Percentiles rank a stretch among this genome's conserved stretches.
Conservation (phyloP, 225 moss, liverwort and hornwort genomes). For the Marchantia paleacea region DNA sequence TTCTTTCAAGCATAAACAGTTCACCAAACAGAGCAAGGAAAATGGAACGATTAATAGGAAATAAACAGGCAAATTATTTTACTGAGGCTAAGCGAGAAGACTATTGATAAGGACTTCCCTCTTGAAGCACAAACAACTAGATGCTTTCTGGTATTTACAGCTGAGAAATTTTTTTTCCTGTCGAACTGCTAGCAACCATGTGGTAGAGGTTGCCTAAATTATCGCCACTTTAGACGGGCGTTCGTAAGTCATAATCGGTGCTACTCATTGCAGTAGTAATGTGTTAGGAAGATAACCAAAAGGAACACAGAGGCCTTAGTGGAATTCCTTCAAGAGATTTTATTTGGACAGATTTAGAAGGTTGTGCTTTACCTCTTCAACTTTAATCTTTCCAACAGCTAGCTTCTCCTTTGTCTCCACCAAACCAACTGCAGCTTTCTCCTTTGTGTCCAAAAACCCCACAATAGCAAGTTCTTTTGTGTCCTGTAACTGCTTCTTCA, state of each 20-base stretch:
- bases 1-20: too few species aligned
- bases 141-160: too few species aligned
- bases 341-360: not conserved
- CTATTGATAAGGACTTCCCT: too few species aligned
- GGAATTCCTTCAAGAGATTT: not conserved
- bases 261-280: not conserved
- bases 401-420: conserved; percentile 62
- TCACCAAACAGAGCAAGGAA: too few species aligned
- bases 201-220: too few species aligned
- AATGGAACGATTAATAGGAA: too few species aligned
- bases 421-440: conserved; percentile 56
- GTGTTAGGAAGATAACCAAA: not conserved
- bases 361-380: conserved; percentile 54
- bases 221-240: not conserved
- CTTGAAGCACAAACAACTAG: too few species aligned
- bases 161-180: too few species aligned
- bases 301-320: not conserved
- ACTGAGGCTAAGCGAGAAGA: too few species aligned
- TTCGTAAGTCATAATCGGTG: not conserved
- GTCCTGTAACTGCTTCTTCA: conserved; percentile 59
- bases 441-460: conserved; percentile 60
- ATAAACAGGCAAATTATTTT: too few species aligned
- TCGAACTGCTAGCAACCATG: too few species aligned
- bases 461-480: conserved; percentile 58
- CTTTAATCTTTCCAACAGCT: conserved; percentile 57